These are phyloP conservation scores for Hordeum marinum DNA, from an alignment of 176 grass and related monocot species.

Conservation along the genomic window DNA sequence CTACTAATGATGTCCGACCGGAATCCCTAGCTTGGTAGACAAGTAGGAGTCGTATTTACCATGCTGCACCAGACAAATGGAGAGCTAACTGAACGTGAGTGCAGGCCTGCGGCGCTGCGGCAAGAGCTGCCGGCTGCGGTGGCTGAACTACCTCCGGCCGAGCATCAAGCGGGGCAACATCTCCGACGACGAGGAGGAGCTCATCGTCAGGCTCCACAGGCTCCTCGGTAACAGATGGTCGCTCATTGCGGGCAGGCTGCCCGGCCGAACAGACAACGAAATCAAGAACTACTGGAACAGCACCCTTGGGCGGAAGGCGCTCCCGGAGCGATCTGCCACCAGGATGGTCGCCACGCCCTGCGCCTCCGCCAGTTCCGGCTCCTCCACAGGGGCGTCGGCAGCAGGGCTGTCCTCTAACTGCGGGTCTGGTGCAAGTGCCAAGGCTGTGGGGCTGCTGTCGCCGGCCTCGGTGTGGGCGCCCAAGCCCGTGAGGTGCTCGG, in stretches of 20 bases:
- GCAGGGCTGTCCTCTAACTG: not conserved
- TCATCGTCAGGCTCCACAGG: slow-evolving; percentile 74
- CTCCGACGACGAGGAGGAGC: slow-evolving; percentile 76
- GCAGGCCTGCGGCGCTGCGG: slow-evolving; percentile 52
- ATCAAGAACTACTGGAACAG: slow-evolving; percentile 99
- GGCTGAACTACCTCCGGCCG: slow-evolving; percentile 76
- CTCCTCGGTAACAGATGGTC: slow-evolving; percentile 92
- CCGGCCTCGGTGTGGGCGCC: slow-evolving; percentile 30
- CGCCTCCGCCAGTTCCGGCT: not conserved
- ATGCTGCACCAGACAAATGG: not conserved
- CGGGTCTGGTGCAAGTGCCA: no score
- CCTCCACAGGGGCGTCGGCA: not conserved
- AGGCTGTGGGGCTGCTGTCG: not conserved
- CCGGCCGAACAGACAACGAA: slow-evolving; percentile 99
- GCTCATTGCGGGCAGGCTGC: slow-evolving; percentile 70
- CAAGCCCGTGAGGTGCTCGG: slow-evolving; percentile 44
- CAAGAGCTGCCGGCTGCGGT: slow-evolving; percentile 80
- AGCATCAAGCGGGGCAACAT: slow-evolving; percentile 88
- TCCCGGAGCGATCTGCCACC: not conserved
- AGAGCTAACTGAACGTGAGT: not conserved
- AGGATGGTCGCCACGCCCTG: not conserved
- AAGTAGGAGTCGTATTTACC: not conserved
- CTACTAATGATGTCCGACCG: not conserved
- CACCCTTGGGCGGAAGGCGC: slow-evolving; percentile 53
- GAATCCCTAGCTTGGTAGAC: no score